Conservation (phyloP, 768 basidiomycete species). For the Boletus eberwhitei region DNA sequence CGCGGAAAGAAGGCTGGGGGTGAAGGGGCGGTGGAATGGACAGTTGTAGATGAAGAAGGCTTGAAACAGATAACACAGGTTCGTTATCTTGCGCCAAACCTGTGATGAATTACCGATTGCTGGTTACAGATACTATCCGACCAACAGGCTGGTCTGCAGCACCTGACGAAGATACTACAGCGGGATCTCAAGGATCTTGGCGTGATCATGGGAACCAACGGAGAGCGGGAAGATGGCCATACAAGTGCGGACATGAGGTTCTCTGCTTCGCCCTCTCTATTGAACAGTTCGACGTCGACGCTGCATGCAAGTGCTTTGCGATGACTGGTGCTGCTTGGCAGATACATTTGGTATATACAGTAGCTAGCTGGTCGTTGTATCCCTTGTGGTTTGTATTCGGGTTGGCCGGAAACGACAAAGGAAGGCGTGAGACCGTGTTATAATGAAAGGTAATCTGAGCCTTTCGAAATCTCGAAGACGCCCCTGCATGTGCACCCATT, state of each 20-base stretch:
- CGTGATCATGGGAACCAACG: conserved; percentile 55
- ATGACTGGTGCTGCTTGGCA: conserved; percentile 7
- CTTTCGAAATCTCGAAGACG: neutral
- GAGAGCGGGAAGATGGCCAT: conserved; percentile 32
- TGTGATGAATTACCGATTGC: neutral
- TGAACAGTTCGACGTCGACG: conserved; percentile 24
- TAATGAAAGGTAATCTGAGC: neutral
- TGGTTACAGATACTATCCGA: conserved; percentile 62
- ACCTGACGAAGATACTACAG: conserved; percentile 73
- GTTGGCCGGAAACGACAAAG: conserved; percentile 10
- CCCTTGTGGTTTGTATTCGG: conserved; percentile 3
- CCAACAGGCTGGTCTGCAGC: conserved; percentile 77
- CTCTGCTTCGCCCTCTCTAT: conserved; percentile 17
- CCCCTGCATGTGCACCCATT: conserved; percentile 4
- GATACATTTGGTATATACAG: conserved; percentile 5
- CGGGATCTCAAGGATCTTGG: conserved; percentile 61
- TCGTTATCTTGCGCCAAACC: conserved; percentile 13
- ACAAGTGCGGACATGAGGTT: conserved; percentile 14
- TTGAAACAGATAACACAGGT: conserved; percentile 75
- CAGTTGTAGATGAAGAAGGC: conserved; percentile 85
- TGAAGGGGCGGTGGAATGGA: conserved; percentile 59
- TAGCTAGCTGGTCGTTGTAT: conserved; percentile 2
- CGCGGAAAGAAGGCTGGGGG: conserved; percentile 40
- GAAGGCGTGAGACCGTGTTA: conserved; percentile 21
- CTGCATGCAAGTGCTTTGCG: conserved; percentile 27